phyloP scores from a whole-genome alignment of 2,329 filamentous ascomycete species.

The Diaporthe nobilis region DNA sequence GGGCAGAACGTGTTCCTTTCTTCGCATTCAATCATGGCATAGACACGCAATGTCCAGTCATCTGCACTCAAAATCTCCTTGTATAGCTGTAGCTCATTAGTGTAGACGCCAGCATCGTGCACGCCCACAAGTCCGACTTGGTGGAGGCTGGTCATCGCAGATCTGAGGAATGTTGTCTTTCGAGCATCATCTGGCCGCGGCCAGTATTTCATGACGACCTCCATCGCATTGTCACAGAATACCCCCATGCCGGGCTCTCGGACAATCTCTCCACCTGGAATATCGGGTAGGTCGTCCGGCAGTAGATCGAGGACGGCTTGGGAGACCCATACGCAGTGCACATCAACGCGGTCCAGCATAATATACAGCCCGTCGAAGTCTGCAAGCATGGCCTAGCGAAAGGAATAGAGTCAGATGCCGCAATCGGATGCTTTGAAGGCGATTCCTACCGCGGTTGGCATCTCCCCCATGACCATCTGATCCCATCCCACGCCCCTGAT shows the following conservation, averaged over 20 bases:
- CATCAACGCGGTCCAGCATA: constrained; percentile 79
- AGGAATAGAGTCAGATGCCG: not conserved
- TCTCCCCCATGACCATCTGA: constrained; percentile 73
- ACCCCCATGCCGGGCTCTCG: constrained; percentile 74
- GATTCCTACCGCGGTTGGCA: constrained; percentile 73
- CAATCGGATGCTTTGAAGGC: not conserved
- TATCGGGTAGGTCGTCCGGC: constrained; percentile 63
- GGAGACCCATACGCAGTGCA: constrained; percentile 80
- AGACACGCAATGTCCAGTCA: constrained; percentile 74
- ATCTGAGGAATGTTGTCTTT: constrained; percentile 68
- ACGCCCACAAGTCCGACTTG: constrained; percentile 77
- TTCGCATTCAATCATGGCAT: constrained; percentile 78
- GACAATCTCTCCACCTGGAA: constrained; percentile 76
- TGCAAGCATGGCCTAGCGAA: constrained; percentile 65
- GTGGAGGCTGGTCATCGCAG: constrained; percentile 74
- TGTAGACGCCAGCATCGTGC: constrained; percentile 76
- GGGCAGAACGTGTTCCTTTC: constrained; percentile 76
- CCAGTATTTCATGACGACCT: constrained; percentile 69
- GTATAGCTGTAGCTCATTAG: constrained; percentile 68
- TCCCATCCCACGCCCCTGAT: constrained; percentile 79
- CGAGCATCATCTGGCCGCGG: constrained; percentile 68
- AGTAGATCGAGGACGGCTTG: constrained; percentile 73
- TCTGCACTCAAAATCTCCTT: constrained; percentile 57
- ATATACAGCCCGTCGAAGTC: constrained; percentile 71
- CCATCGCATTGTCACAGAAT: constrained; percentile 82